Evolutionary conservation across 2,329 filamentous ascomycete species (phyloP).

Genomic region (Curvularia spicifera): DNA sequence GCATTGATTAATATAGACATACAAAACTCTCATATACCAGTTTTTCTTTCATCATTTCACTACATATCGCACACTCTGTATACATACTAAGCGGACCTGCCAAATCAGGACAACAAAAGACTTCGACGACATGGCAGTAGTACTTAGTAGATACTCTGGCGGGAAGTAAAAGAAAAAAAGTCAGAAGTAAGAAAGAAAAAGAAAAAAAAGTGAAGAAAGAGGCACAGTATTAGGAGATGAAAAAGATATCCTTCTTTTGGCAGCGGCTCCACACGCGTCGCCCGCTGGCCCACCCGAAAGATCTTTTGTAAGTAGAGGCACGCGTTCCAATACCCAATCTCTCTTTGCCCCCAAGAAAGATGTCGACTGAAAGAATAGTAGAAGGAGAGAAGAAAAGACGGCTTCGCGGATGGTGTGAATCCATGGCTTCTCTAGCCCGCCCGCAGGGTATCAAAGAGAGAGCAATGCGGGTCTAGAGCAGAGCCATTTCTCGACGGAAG

Average conservation of each 20-base stretch:
- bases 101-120: conserved; percentile 7
- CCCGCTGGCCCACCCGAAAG: conserved; percentile 2
- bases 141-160: conserved; percentile 9
- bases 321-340: conserved; percentile 20
- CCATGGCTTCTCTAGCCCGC: conserved; percentile 28
- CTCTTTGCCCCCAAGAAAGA: conserved; percentile 17
- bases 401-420: conserved; percentile 30
- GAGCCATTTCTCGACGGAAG: conserved; percentile 39
- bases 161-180: not conserved
- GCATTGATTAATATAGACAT: not conserved
- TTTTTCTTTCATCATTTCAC: conserved; percentile 23
- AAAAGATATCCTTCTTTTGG: conserved; percentile 12
- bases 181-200: not conserved
- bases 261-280: conserved; percentile 12
- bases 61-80: conserved; percentile 23
- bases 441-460: conserved; percentile 47
- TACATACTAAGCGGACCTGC: conserved; percentile 13
- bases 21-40: not conserved
- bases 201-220: not conserved
- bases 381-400: conserved; percentile 21
- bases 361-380: conserved; percentile 17
- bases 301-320: conserved; percentile 10
- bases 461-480: conserved; percentile 39
- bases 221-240: conserved; percentile 29
- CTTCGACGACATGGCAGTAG: not conserved